Conservation (phyloP, 2,329 filamentous ascomycete species). For the Fusarium zealandicum region DNA sequence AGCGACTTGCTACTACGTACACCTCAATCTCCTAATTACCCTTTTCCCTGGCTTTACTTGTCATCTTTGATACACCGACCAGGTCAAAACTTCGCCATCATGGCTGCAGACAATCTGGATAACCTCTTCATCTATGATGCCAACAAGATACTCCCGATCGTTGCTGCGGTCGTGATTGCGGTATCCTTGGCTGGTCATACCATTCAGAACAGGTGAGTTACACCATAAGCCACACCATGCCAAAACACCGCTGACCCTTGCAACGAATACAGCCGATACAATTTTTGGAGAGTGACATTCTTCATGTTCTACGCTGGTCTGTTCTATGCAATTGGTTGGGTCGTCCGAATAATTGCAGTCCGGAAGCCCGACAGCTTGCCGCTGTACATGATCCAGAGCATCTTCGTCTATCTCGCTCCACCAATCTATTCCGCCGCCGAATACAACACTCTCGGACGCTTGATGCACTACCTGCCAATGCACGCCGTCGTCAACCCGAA, state of each 20-base stretch:
- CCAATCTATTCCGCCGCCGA: conserved; percentile 39
- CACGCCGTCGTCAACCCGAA: conserved; percentile 39
- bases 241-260: conserved; percentile 1
- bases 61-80: no score
- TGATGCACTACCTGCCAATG: conserved; percentile 41
- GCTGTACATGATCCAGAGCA: conserved; percentile 37
- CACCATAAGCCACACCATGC: neutral
- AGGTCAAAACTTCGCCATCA: neutral
- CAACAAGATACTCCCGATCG: conserved; percentile 34
- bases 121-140: conserved; percentile 39
- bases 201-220: conserved; percentile 30
- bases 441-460: conserved; percentile 38
- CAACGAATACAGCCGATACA: conserved; percentile 23
- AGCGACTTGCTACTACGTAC: no score
- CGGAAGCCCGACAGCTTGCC: conserved; percentile 31
- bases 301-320: conserved; percentile 40
- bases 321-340: conserved; percentile 35
- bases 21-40: no score
- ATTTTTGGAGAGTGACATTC: conserved; percentile 39
- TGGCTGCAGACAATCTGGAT: conserved; percentile 28
- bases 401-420: conserved; percentile 37
- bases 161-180: conserved; percentile 29
- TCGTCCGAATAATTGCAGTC: conserved; percentile 30
- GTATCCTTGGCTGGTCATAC: conserved; percentile 27
- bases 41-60: no score